Conservation (phyloP, 352 stramenopile species). For the Globisporangium perplexum region DNA sequence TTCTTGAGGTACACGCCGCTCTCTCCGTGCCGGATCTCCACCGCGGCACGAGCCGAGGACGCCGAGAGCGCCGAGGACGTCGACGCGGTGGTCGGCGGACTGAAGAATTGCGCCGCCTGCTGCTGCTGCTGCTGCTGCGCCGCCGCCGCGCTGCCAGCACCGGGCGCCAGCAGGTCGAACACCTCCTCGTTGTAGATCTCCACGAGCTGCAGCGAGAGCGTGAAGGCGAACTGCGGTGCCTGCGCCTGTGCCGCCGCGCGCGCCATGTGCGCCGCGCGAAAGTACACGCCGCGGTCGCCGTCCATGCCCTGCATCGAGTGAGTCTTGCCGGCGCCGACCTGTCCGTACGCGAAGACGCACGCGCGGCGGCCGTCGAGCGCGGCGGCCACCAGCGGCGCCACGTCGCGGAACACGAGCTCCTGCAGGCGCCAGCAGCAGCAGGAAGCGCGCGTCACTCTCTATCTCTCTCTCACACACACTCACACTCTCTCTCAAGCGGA, state of each 20-base stretch:
- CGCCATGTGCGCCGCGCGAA: slow-evolving; percentile 36
- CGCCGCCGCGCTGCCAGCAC: neutral
- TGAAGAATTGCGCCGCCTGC: slow-evolving; percentile 7
- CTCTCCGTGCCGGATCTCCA: slow-evolving; percentile 74
- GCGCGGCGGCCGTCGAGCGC: slow-evolving; percentile 90
- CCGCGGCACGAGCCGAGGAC: slow-evolving; percentile 6
- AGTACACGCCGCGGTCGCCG: slow-evolving; percentile 31
- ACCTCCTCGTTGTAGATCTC: slow-evolving; percentile 89
- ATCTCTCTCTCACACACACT: slow-evolving; percentile 27
- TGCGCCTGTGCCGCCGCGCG: slow-evolving; percentile 34
- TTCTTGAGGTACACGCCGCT: slow-evolving; percentile 68
- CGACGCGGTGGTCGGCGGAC: slow-evolving; percentile 2
- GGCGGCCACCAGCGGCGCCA: slow-evolving; percentile 85
- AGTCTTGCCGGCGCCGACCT: slow-evolving; percentile 51
- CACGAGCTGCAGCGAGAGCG: slow-evolving; percentile 54
- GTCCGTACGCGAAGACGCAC: slow-evolving; percentile 95
- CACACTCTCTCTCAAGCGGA: slow-evolving; percentile 15
- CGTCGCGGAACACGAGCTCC: slow-evolving; percentile 89
- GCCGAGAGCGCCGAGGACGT: slow-evolving; percentile 5
- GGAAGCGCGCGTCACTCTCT: slow-evolving; percentile 23
- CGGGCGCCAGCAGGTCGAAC: slow-evolving; percentile 50
- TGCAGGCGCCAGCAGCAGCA: slow-evolving; percentile 15
- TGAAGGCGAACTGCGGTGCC: slow-evolving; percentile 39
- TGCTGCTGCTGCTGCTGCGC: slow-evolving; percentile 3
- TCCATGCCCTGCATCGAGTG: slow-evolving; percentile 26